Conservation (phyloP, 2,329 filamentous ascomycete species). For the Aspergillus sp. region DNA sequence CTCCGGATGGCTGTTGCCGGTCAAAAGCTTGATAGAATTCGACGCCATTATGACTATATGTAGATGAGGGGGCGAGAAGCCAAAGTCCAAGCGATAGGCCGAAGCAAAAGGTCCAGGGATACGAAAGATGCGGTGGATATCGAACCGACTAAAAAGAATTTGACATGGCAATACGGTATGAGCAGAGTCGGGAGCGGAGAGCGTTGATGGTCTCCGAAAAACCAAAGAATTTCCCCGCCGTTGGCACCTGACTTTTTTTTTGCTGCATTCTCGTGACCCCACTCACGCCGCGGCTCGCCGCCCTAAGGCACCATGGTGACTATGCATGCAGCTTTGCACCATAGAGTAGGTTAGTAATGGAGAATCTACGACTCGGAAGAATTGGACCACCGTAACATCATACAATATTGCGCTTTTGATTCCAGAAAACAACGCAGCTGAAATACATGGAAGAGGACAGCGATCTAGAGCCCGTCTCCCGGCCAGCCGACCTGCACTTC, state of each 20-base stretch:
- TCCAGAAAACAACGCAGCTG: constrained; percentile 9
- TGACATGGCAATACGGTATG: not conserved
- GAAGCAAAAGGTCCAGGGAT: not conserved
- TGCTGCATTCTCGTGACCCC: constrained; percentile 8
- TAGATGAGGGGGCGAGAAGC: not conserved
- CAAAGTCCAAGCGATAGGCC: not conserved
- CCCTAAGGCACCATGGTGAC: constrained; percentile 1
- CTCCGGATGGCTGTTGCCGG: constrained; percentile 72
- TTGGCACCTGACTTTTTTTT: constrained; percentile 13
- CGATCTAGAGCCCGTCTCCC: constrained; percentile 7
- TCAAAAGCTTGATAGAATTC: constrained; percentile 73
- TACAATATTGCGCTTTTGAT: constrained; percentile 5
- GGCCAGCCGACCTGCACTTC: constrained; percentile 44
- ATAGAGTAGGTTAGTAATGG: no score
- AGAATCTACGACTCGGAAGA: no score
- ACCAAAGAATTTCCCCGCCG: constrained; percentile 12
- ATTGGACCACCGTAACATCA: not conserved
- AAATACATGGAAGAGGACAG: constrained; percentile 22
- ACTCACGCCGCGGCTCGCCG: not conserved
- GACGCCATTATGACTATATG: constrained; percentile 56
- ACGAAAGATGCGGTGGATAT: not conserved
- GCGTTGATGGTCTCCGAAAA: constrained; percentile 9
- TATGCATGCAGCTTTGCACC: no score
- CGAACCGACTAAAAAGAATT: not conserved
- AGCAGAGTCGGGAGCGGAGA: not conserved